Evolutionary conservation across 2,329 filamentous ascomycete genomes (phyloP), one percentile per base, ranked within the genome.

Genomic region (Blumeriella jaapii): DNA sequence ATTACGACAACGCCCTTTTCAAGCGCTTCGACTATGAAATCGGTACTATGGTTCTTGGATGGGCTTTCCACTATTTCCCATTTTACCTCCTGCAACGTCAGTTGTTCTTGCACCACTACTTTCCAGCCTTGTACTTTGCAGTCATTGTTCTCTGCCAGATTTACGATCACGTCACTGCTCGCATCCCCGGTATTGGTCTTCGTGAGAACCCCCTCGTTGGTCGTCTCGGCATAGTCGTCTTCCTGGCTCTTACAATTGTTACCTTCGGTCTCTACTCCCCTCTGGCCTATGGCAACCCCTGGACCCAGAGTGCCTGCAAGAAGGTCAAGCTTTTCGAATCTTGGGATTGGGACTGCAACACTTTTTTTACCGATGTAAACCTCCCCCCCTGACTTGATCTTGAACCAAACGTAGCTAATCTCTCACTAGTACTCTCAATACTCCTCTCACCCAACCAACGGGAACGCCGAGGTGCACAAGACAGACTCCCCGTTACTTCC

Each of bases 281-380:
- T 24, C 68, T 98, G 23, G 78, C 83, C 8, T 98, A 98, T 54
- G 91, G 91, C 42, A 95, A 93, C 57, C 67, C 77, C 33, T 98
- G 91, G 91, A 98, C 89, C 33, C 82, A 85, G 65, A 64, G 70
- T 40, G 80, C 91, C 54, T 98, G 91, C 69, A 78, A 75, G 49
- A 76, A 75, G 38, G 79, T 91, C 42, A 96, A 96, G 67, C 66
- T 98, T 9, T 78, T 96, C 55, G 66, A 71, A 39, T 79, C 76
- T 2, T 98, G 91, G 91, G 91, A 98, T 58, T 98, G 89, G 72
- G 91, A 98, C 60, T 98, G 91, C 71, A 94, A 93, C 60, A 87
- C 74, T 41, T 98, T 98, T 66, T 68, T 80, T 50, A 78, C 78
- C 47, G 77, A 76, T 56, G 87, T 95, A 77, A 82, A 83, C 79